These are phyloP conservation scores for Nigrograna mackinnonii DNA, from an alignment of 2,329 filamentous ascomycete species.

Conservation along the genomic window DNA sequence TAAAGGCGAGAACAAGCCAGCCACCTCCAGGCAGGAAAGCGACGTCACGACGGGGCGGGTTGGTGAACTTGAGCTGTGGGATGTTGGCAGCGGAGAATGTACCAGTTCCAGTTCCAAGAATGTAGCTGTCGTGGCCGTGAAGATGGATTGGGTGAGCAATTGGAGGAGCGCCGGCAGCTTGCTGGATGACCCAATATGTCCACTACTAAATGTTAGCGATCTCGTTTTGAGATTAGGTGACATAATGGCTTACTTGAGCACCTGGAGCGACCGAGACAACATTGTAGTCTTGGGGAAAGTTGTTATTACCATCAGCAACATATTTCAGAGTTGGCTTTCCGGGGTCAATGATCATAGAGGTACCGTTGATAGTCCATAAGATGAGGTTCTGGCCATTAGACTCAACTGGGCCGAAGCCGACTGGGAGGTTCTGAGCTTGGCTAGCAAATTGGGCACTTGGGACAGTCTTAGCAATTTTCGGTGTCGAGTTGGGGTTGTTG, in stretches of 20 bases:
- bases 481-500: conserved; percentile 36
- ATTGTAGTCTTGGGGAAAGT: conserved; percentile 44
- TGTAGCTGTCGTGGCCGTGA: conserved; percentile 56
- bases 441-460: conserved; percentile 30
- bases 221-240: neutral
- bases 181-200: conserved; percentile 54
- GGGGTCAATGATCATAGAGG: conserved; percentile 53
- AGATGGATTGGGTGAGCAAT: conserved; percentile 39
- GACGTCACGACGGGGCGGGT: conserved; percentile 34
- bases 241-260: conserved; percentile 14
- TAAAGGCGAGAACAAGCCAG: conserved; percentile 54
- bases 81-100: conserved; percentile 21
- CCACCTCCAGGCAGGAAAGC: conserved; percentile 29
- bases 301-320: conserved; percentile 44
- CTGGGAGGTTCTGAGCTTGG: conserved; percentile 27
- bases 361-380: conserved; percentile 46
- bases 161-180: conserved; percentile 34
- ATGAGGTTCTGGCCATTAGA: conserved; percentile 27
- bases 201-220: conserved; percentile 22
- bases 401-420: conserved; percentile 32
- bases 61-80: conserved; percentile 33
- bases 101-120: conserved; percentile 47
- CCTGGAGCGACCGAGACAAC: conserved; percentile 44
- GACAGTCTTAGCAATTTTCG: conserved; percentile 39
- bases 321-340: conserved; percentile 51